Base-by-base conservation (phyloP, 2,329 filamentous ascomycete genomes). In the Ramularia endophylla region DNA sequence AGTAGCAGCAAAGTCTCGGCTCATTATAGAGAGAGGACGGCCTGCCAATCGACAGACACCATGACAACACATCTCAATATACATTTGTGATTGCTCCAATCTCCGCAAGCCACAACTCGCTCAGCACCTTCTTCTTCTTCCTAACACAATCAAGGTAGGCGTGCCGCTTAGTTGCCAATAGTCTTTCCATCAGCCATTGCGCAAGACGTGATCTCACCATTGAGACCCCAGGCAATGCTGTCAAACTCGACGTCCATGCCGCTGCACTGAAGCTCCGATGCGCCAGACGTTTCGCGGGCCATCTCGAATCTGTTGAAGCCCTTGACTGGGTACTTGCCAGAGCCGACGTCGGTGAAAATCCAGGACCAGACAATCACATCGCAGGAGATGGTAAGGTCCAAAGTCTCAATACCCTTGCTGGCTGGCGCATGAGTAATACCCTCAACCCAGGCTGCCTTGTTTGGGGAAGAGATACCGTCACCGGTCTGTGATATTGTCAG, bases 351-450 rank as follows among this genome's bases (percentile, higher is more conserved):
- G 2, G 32, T 27, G 40, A 43, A 46, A 18, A 22, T 48, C 43
- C 46, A 48, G 34, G 38, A 40, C 46, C 46, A 48, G 39, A 48
- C 30, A 25, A 48, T 37, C 28, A 39, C n/a, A 27, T 42, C 36
- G 40, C 46, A 43, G 32, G 32, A 27, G 12, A 40, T 35, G 19
- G 43, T 16, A 29, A 48, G 30, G 15, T 34, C 29, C 30, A 39
- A 22, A 8, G 46, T 48, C 19, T 39, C 34, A 40, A 48, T 48
- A 13, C 43, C 43, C 5, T 20, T 25, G 27, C 9, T 28, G 8
- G 29, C 11, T 8, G 39, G 39, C 6, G 35, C 29, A 15, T 39
- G 19, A n/a, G 27, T 27, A n/a, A 46, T 31, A 8, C 40, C 36
- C 17, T 46, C 25, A 36, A 38, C 36, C 20, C 31, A 46, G 29